phyloP scores from a whole-genome alignment of 768 basidiomycete genomes.

The Psilocybe cyanescens region DNA sequence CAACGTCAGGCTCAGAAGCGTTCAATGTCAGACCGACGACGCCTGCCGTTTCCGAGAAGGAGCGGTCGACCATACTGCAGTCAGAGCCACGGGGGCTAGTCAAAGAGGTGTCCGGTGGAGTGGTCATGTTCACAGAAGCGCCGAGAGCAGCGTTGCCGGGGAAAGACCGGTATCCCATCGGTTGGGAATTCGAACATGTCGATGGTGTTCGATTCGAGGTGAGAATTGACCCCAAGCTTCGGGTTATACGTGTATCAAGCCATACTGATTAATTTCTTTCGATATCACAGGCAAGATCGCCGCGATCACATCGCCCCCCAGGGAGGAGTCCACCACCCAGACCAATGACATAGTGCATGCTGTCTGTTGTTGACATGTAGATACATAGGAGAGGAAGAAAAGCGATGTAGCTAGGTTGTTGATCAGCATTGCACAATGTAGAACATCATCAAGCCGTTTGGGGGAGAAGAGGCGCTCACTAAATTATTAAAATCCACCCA shows the following conservation, averaged over 20 bases:
- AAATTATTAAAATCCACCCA: slow-evolving; percentile 21
- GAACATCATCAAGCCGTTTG: slow-evolving; percentile 3
- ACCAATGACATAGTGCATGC: not conserved
- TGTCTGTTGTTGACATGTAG: not conserved
- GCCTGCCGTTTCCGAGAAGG: slow-evolving; percentile 21
- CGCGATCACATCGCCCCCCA: slow-evolving; percentile 9
- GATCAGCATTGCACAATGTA: slow-evolving; percentile 3
- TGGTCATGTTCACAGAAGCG: slow-evolving; percentile 29
- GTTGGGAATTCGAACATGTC: slow-evolving; percentile 31
- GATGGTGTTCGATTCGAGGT: slow-evolving; percentile 29
- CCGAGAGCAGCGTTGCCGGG: slow-evolving; percentile 16
- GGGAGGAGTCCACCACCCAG: slow-evolving; percentile 6
- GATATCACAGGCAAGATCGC: slow-evolving; percentile 12
- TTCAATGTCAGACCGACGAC: slow-evolving; percentile 8
- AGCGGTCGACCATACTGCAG: slow-evolving; percentile 22
- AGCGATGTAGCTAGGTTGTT: not conserved
- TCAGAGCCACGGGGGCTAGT: slow-evolving; percentile 25
- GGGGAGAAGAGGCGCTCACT: slow-evolving; percentile 1
- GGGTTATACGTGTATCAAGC: not conserved
- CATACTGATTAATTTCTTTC: not conserved
- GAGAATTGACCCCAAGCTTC: slow-evolving; percentile 7
- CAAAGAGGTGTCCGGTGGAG: slow-evolving; percentile 31
- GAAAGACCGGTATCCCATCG: slow-evolving; percentile 16
- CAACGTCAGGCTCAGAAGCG: slow-evolving; percentile 3
- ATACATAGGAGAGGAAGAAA: not conserved